phyloP scores from a whole-genome alignment of 1,139 yeast species.

The Yamadazyma membranifaciens region DNA sequence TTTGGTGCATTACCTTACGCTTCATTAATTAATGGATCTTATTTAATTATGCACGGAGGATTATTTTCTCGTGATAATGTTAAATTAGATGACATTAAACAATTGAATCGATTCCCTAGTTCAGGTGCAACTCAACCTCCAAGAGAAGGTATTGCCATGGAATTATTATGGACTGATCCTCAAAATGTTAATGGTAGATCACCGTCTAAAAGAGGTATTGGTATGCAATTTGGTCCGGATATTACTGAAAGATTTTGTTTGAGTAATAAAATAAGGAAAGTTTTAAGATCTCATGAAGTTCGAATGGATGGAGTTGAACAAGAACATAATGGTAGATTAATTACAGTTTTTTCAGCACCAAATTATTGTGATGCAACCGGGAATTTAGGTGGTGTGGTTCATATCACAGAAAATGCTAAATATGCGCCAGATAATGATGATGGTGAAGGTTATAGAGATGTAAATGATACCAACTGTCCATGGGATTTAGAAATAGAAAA shows the following conservation, averaged over 20 bases:
- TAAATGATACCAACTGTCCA: slow-evolving; percentile 43
- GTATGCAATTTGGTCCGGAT: slow-evolving; percentile 96
- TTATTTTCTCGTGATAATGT: slow-evolving; percentile 76
- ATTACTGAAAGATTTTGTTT: slow-evolving; percentile 78
- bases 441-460: slow-evolving; percentile 54
- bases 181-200: slow-evolving; percentile 75
- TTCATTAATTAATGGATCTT: slow-evolving; percentile 70
- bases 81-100: slow-evolving; percentile 70
- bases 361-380: slow-evolving; percentile 94
- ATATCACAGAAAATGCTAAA: slow-evolving; percentile 42
- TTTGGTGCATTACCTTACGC: slow-evolving; percentile 88
- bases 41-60: slow-evolving; percentile 95
- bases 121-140: slow-evolving; percentile 78
- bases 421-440: slow-evolving; percentile 33
- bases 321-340: slow-evolving; percentile 82
- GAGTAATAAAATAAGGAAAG: slow-evolving; percentile 67
- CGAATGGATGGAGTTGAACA: slow-evolving; percentile 85
- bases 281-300: slow-evolving; percentile 93
- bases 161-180: slow-evolving; percentile 97
- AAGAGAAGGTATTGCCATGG: slow-evolving; percentile 91
- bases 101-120: slow-evolving; percentile 59
- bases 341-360: slow-evolving; percentile 96
- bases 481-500: slow-evolving; percentile 52
- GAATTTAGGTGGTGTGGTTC: slow-evolving; percentile 85
- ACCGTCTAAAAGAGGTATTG: slow-evolving; percentile 92